Percentiles rank a stretch among this genome's conserved stretches.
These are phyloP conservation scores for Talaromyces sp. DNA, from an alignment of 2,329 filamentous ascomycete species.

Conservation along the genomic window DNA sequence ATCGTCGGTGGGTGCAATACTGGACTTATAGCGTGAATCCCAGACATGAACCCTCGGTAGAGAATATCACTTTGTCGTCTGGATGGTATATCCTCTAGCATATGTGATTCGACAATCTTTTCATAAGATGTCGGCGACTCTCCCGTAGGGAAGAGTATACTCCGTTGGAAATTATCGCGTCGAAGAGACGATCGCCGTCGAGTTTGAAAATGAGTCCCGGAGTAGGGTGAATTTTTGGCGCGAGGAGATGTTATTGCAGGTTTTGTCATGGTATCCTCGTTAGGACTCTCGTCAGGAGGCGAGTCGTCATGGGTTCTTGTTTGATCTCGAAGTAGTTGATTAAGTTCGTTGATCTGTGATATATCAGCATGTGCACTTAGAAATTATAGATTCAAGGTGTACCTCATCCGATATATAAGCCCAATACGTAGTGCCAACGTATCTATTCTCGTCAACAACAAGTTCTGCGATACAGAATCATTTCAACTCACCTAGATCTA, in stretches of 20 bases:
- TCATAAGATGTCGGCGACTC: conserved; percentile 30
- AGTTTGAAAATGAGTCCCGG: neutral
- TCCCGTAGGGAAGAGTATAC: conserved; percentile 32
- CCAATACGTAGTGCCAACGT: conserved; percentile 43
- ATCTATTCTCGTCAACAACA: conserved; percentile 23
- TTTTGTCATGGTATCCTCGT: conserved; percentile 20
- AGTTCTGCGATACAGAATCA: neutral
- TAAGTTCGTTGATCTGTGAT: conserved; percentile 39
- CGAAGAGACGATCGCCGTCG: conserved; percentile 15
- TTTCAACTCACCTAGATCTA: conserved; percentile 24
- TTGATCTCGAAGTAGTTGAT: conserved; percentile 39
- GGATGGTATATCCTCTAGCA: conserved; percentile 38
- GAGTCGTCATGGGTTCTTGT: conserved; percentile 29
- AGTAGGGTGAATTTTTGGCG: neutral
- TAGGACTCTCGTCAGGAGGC: conserved; percentile 16
- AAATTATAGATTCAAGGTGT: neutral
- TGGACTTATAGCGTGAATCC: conserved; percentile 42
- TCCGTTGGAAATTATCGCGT: conserved; percentile 29
- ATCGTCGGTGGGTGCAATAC: conserved; percentile 41
- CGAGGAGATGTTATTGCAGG: conserved; percentile 11
- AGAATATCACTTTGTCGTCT: conserved; percentile 43
- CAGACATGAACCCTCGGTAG: conserved; percentile 44
- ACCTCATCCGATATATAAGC: conserved; percentile 42
- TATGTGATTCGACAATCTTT: conserved; percentile 31
- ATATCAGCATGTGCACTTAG: conserved; percentile 11